These are phyloP conservation scores for Citrus sp. DNA, from an alignment of 345 rosid species.

Conservation along the genomic window DNA sequence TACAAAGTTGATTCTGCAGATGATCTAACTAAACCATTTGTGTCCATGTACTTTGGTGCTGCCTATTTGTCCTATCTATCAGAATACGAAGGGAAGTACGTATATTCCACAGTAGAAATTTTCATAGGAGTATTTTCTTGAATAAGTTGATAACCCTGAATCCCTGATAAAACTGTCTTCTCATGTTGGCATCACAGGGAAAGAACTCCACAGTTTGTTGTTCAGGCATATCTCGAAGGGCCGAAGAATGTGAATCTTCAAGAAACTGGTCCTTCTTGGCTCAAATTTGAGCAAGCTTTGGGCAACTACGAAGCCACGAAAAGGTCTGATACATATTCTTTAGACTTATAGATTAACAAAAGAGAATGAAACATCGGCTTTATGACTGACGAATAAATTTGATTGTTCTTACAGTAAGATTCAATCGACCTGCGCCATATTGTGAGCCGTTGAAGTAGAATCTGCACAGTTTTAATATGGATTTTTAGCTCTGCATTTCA, in stretches of 20 bases:
- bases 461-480: not conserved
- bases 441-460: slow-evolving; percentile 26
- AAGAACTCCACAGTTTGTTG: slow-evolving; percentile 64
- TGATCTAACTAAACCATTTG: slow-evolving; percentile 77
- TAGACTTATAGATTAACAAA: not conserved
- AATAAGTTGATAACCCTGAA: not conserved
- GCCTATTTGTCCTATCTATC: slow-evolving; percentile 83
- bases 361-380: not conserved
- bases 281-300: slow-evolving; percentile 80
- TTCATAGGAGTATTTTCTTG: not conserved
- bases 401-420: slow-evolving; percentile 34
- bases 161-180: not conserved
- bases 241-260: slow-evolving; percentile 60
- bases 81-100: slow-evolving; percentile 81
- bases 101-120: not conserved
- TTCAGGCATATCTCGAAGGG: slow-evolving; percentile 74
- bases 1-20: slow-evolving; percentile 66
- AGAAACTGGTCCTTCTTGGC: slow-evolving; percentile 62
- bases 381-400: slow-evolving; percentile 7
- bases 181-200: slow-evolving; percentile 40
- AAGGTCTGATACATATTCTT: slow-evolving; percentile 32
- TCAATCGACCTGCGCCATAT: slow-evolving; percentile 54
- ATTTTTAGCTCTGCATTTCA: not conserved
- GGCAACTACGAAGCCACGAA: slow-evolving; percentile 53
- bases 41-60: slow-evolving; percentile 85